Evolutionary conservation across 768 basidiomycete genomes (phyloP).

Genomic region (Albatrellus ellisii): DNA sequence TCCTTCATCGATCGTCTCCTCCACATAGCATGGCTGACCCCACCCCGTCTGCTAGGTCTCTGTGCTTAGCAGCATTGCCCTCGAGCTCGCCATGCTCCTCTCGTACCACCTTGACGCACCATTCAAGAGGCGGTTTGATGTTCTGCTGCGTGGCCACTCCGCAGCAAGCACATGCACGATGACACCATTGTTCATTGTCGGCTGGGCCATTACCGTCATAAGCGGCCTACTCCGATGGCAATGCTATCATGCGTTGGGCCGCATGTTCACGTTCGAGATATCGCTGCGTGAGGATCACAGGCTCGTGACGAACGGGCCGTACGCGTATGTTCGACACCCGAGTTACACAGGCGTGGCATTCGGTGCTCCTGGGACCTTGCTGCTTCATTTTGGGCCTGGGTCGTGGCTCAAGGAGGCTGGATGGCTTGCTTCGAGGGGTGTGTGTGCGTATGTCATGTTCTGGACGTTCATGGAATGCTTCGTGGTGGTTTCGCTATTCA

Average conservation of each 20-base stretch:
- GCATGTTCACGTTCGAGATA: slow-evolving; percentile 13
- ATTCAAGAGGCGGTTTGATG: no score
- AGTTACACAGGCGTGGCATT: slow-evolving; percentile 15
- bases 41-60: no score
- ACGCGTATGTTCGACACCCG: slow-evolving; percentile 15
- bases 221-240: slow-evolving; percentile 8
- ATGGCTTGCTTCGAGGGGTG: neutral
- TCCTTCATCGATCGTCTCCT: no score
- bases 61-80: no score
- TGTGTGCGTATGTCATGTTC: neutral
- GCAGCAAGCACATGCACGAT: no score
- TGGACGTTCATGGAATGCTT: neutral
- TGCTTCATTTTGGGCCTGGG: slow-evolving; percentile 13
- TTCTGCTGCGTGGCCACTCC: no score
- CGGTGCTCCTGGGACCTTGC: no score
- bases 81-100: no score
- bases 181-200: no score
- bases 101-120: no score
- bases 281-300: slow-evolving; percentile 12
- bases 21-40: no score
- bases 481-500: neutral
- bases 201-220: no score
- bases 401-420: slow-evolving; percentile 10
- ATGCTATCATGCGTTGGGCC: slow-evolving; percentile 12
- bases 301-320: slow-evolving; percentile 16